Base-by-base conservation (phyloP, 495 filamentous ascomycete genomes). In the Annulohypoxylon bovei region DNA sequence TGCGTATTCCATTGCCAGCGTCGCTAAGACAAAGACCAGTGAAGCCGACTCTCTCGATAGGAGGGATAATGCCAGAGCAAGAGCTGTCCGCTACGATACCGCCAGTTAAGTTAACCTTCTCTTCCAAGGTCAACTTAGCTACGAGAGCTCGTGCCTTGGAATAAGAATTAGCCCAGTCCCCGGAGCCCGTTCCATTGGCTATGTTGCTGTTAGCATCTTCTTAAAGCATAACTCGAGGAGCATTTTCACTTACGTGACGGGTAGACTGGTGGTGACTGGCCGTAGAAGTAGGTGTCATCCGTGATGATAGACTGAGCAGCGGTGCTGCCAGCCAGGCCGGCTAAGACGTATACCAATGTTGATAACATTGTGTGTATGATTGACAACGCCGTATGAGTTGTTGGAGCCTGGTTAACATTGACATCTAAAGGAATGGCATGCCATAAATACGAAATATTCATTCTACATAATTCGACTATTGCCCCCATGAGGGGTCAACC, bases 11-110 rank as follows among this genome's bases (percentile, higher is more conserved):
- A 65, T 90, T 86, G 0, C 87, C 88, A 2, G 88, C 88, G 76
- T 92, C 89, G 16, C 81, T 79, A 0, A 92, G 80, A 70, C 89
- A 91, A 39, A 91, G 74, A 6, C 90, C 90, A 0, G 86, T 81
- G 65, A 88, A 91, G 1, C 82, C 81, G 18, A 91, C 77, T 1
- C 88, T 82, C 7, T 81, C 78, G n/a, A 91, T 80, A 6, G 81
- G 67, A 0, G 76, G 79, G 42, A 85, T 83, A 18, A 78, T 83
- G 3, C 89, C 88, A 20, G 82, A 78, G 69, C 89, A 91, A 44
- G 79, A 65, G 7, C 81, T 88, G 14, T 79, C 81, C 5, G 65
- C 74, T 14, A 7, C 20, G 6, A 77, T 69, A 4, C 88, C 88
- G 1, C 81, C 82, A 0, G 87, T 89, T 55, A 89, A 77, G 53